phyloP scores from a whole-genome alignment of 2,329 filamentous ascomycete genomes.

The Pseudogymnoascus sp. region DNA sequence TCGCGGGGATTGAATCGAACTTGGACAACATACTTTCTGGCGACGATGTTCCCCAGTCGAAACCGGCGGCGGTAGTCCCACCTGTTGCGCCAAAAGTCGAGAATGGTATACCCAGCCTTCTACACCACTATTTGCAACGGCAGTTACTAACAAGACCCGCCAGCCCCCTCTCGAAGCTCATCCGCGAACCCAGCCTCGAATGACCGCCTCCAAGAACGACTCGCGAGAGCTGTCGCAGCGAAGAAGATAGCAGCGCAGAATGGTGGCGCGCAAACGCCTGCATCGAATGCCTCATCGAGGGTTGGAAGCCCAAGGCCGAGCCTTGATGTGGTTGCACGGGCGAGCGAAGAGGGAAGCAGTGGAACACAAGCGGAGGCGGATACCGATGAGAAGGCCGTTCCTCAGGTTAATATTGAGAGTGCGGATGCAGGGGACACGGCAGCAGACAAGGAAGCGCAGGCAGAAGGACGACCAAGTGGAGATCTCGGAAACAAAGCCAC shows the following conservation, averaged over 20 bases:
- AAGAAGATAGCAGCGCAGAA: conserved; percentile 47
- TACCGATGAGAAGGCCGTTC: conserved; percentile 11
- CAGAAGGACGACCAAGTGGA: not conserved
- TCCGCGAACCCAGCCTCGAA: conserved; percentile 58
- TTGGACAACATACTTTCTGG: conserved; percentile 88
- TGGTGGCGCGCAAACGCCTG: conserved; percentile 37
- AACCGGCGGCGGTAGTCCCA: conserved; percentile 31
- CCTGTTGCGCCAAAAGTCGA: conserved; percentile 28
- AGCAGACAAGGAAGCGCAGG: not conserved
- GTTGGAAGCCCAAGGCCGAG: conserved; percentile 45
- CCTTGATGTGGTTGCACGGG: conserved; percentile 32
- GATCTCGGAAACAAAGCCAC: not conserved
- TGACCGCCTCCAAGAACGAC: conserved; percentile 78
- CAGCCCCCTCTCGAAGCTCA: conserved; percentile 52
- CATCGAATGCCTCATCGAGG: conserved; percentile 40
- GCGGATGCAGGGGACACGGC: not conserved
- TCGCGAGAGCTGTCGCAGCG: conserved; percentile 79
- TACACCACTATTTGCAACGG: conserved; percentile 6
- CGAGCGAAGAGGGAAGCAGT: conserved; percentile 12
- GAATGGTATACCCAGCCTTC: conserved; percentile 27
- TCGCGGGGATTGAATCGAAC: conserved; percentile 87
- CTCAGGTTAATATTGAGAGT: not conserved
- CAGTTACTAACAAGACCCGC: conserved; percentile 11
- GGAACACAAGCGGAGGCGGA: conserved; percentile 15
- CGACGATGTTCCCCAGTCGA: conserved; percentile 48